Base-by-base conservation (phyloP, 2,329 filamentous ascomycete species). In the Lecanicillium sp. region DNA sequence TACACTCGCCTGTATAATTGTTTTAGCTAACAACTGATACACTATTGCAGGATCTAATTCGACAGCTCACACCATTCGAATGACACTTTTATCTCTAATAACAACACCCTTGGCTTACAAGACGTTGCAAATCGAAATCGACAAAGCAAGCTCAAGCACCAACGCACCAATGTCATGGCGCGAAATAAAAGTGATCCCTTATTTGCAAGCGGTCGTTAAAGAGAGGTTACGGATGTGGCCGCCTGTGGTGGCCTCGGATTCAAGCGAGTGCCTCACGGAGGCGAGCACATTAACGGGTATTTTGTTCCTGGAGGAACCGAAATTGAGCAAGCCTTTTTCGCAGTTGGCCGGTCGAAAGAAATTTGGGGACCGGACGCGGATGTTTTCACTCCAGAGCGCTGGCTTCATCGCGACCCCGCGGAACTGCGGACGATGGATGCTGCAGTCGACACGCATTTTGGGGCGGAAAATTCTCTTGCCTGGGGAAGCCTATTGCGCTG, bases 11-110 rank as follows among this genome's bases (percentile, higher is more conserved):
- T 12, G 9, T 15, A 8, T 19, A 5, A 1, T 2, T 1, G 2
- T 38, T 24, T 20, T 21, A 17, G 5, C 30, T 43, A 33, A 46
- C 30, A 14, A 19, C 15, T 30, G 4, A n/a, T 3, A 1, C 35
- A 78, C 74, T 52, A 76, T 80, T 56, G 77, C 78, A 14, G 79
- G 79, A 21, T 79, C 78, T 17, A 78, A 82, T 61, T 79, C 78
- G 0, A 80, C 78, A 0, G 78, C 78, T 0, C 74, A 72, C 0
- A 69, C 71, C 1, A 64, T 81, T 2, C 72, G 77, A 3, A 67
- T 72, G 51, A 76, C 69, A 4, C 50, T 81, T 33, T 68, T 79
- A 27, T 72, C 74, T 50, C 60, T 80, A 33, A 68, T 73, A 32
- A 75, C 71, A 30, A 67, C 71, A 19, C 62, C 65, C 2, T 59